Base-by-base conservation (phyloP, 768 basidiomycete species). In the Phallus indusiatus region DNA sequence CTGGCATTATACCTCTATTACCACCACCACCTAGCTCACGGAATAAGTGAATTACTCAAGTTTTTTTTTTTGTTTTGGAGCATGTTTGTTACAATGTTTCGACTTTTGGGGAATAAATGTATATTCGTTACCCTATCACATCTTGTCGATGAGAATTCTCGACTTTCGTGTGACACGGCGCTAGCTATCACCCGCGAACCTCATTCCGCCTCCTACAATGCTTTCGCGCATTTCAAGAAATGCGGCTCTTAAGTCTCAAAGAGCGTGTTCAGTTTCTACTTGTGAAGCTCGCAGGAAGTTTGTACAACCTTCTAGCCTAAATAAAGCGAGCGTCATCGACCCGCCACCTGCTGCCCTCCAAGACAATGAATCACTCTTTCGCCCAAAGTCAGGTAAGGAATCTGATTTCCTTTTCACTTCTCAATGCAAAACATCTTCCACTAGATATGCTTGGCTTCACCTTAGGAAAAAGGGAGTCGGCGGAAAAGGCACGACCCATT, bases 371-470 rank as follows among this genome's bases (percentile, higher is more conserved):
- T 84, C 87, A 11, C 79, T 86, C 67, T 83, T 90, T 63, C 67
- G 86, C 18, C 90, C 89, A 18, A 74, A 85, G 62, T 73, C 83
- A 66, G 89, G 89, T 88, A 63, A 56, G 72, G 64, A 5, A 16
- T 14, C 14, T 55, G 12, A 24, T 46, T 50, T 53, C 37, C 18
- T 16, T 35, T n/a, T 49, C 50, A 6, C 18, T 14, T 20, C 10
- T 16, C 20, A 16, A 20, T 53, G n/a, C 7, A 17, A 61, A n/a
- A 2, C 22, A 58, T 46, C 48, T 35, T n/a, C 50, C 42, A 24
- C 6, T 63, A 92, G 91, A 92, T 67, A 91, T 92, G 87, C 80
- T 91, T 61, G 90, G 91, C 6, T 94, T 94, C 71, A 92, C 89
- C 71, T 74, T 93, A 14, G 85, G 83, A 64, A 86, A 87, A 67